A percentile compares a stretch with the other conserved stretches of the same genome.
These are phyloP conservation scores for Tylopilus cervinicoccineus DNA, from an alignment of 768 basidiomycete genomes.

Conservation along the genomic window DNA sequence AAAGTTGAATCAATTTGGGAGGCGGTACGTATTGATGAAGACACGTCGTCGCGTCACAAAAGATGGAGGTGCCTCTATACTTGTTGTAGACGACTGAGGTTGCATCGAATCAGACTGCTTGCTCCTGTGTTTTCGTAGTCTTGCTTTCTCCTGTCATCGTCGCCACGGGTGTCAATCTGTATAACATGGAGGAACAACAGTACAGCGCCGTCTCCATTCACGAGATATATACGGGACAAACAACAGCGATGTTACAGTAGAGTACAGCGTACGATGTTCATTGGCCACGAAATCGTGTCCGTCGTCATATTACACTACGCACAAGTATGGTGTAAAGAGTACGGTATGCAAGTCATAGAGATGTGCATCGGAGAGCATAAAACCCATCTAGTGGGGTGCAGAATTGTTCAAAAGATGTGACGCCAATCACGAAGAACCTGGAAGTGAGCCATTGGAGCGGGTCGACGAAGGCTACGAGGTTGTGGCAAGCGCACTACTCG, in stretches of 20 bases:
- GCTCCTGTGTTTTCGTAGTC: background rate
- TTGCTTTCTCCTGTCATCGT: background rate
- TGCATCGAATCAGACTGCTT: background rate
- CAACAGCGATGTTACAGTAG: constrained; percentile 14
- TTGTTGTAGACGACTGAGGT: constrained; percentile 29
- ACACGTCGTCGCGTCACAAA: constrained; percentile 57
- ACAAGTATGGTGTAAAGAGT: constrained; percentile 10
- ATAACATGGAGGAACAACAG: background rate
- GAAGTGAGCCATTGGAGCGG: background rate
- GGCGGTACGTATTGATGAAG: constrained; percentile 56
- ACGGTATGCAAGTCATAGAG: constrained; percentile 9
- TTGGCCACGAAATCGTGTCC: constrained; percentile 12
- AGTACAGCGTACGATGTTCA: constrained; percentile 16
- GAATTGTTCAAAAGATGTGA: constrained; percentile 1
- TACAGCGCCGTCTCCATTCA: too few relatives aligned
- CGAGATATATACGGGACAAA: constrained; percentile 9
- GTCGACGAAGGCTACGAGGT: background rate
- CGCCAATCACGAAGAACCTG: background rate
- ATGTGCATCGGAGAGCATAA: constrained; percentile 10
- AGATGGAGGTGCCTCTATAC: constrained; percentile 63
- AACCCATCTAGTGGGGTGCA: background rate
- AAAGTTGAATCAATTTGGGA: constrained; percentile 47
- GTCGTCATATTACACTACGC: constrained; percentile 9
- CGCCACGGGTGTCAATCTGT: background rate
- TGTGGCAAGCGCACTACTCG: constrained; percentile 6